A percentile compares a stretch with the other conserved stretches of the same genome.
phyloP scores from a whole-genome alignment of 768 basidiomycete genomes.

The Lenzites betulinus region DNA sequence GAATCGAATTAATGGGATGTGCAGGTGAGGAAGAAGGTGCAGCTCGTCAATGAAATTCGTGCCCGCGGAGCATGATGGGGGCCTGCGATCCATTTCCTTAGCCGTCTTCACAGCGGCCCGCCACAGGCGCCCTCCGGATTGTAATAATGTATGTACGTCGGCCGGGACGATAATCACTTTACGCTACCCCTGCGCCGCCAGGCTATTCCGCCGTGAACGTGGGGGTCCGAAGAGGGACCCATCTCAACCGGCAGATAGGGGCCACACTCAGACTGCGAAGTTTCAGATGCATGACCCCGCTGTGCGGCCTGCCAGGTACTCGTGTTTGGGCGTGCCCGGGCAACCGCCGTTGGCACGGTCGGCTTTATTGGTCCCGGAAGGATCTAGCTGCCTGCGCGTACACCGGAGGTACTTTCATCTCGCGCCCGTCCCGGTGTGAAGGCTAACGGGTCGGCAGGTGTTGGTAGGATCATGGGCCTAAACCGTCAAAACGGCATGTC shows the following conservation, averaged over 20 bases:
- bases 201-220: conserved; percentile 6
- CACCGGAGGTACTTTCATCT: conserved; percentile 19
- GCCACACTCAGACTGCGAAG: conserved; percentile 8
- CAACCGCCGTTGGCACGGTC: background rate
- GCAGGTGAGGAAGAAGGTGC: conserved; percentile 85
- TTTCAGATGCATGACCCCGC: conserved; percentile 21
- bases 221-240: background rate
- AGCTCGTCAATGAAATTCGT: conserved; percentile 77
- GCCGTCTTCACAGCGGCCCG: conserved; percentile 13
- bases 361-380: conserved; percentile 12
- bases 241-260: conserved; percentile 11
- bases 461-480: conserved; percentile 11
- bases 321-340: conserved; percentile 1
- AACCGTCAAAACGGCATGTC: conserved; percentile 16
- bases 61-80: conserved; percentile 62
- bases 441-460: conserved; percentile 18
- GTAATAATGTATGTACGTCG: conserved; percentile 19
- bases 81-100: conserved; percentile 1
- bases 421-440: conserved; percentile 13
- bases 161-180: conserved; percentile 15
- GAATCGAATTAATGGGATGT: conserved; percentile 16
- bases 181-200: background rate
- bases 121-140: conserved; percentile 5
- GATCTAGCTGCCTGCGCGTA: conserved; percentile 16
- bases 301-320: conserved; percentile 10